phyloP scores from a whole-genome alignment of 176 grass and related monocot genomes.

The Puccinellia tenuiflora region DNA sequence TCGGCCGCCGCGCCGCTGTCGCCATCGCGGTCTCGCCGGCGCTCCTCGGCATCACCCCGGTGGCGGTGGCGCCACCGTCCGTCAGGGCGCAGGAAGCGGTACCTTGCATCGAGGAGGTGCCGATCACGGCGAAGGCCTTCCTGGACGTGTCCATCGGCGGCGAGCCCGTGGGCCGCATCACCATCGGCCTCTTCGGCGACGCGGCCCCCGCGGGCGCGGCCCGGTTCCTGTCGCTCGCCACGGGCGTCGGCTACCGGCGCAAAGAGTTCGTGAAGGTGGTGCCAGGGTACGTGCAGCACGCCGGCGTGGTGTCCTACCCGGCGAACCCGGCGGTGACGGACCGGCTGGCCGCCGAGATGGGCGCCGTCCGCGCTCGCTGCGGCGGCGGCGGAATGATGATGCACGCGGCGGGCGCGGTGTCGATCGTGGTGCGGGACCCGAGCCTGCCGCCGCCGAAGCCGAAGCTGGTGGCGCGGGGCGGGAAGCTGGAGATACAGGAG shows the following conservation, averaged over 20 bases:
- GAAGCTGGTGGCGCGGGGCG: slow-evolving; percentile 73
- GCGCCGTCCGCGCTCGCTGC: slow-evolving; percentile 36
- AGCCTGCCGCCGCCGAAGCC: slow-evolving; percentile 67
- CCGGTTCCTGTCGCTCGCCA: slow-evolving; percentile 57
- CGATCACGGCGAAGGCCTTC: slow-evolving; percentile 51
- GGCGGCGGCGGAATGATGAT: not conserved
- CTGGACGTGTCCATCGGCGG: slow-evolving; percentile 84
- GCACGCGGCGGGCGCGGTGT: slow-evolving; percentile 54
- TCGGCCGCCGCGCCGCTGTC: slow-evolving; percentile 57
- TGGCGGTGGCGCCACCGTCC: not conserved
- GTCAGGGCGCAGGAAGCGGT: slow-evolving; percentile 23
- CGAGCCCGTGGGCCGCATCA: slow-evolving; percentile 70
- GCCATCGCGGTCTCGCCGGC: slow-evolving; percentile 33
- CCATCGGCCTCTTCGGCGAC: slow-evolving; percentile 59
- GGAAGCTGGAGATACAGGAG: slow-evolving; percentile 66
- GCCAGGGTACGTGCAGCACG: slow-evolving; percentile 76
- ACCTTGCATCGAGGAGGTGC: slow-evolving; percentile 10
- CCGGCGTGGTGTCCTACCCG: slow-evolving; percentile 60
- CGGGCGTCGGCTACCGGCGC: slow-evolving; percentile 71
- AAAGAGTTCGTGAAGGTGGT: slow-evolving; percentile 94
- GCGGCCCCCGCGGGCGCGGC: slow-evolving; percentile 44
- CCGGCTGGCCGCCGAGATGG: slow-evolving; percentile 49
- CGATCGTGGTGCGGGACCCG: slow-evolving; percentile 72
- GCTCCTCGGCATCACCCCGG: slow-evolving; percentile 20
- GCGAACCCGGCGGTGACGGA: slow-evolving; percentile 28